These are phyloP conservation scores for Talaromyces sp. DNA, from an alignment of 2,329 filamentous ascomycete genomes.

Conservation along the genomic window DNA sequence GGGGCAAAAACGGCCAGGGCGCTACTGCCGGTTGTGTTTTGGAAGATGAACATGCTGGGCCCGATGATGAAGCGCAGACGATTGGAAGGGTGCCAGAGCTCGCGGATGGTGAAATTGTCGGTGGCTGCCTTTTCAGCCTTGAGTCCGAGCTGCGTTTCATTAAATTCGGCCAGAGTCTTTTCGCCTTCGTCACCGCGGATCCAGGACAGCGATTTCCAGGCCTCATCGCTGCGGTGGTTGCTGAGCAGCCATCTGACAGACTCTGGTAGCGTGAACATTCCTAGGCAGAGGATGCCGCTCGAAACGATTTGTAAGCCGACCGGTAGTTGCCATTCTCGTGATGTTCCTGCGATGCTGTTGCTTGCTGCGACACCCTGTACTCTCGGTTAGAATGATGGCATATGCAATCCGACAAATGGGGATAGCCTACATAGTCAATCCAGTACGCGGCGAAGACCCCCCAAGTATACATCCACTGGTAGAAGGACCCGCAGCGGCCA, in stretches of 20 bases:
- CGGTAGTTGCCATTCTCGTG: constrained; percentile 10
- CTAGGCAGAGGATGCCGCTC: not conserved
- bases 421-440: constrained; percentile 38
- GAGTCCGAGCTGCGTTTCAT: constrained; percentile 43
- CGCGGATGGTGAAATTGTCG: constrained; percentile 35
- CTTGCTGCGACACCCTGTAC: constrained; percentile 41
- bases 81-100: constrained; percentile 41
- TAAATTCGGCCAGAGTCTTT: constrained; percentile 38
- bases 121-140: constrained; percentile 36
- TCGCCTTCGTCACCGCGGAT: constrained; percentile 38
- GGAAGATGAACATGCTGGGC: constrained; percentile 41
- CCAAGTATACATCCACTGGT: constrained; percentile 43
- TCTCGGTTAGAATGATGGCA: constrained; percentile 45
- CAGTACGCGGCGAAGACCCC: constrained; percentile 46
- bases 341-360: constrained; percentile 28
- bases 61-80: constrained; percentile 36
- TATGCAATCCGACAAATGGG: constrained; percentile 12
- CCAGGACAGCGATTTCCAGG: constrained; percentile 36
- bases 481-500: constrained; percentile 43
- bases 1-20: constrained; percentile 47
- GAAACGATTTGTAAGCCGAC: not conserved
- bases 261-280: constrained; percentile 4
- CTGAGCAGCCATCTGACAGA: constrained; percentile 5
- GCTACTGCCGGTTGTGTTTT: constrained; percentile 46
- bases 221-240: constrained; percentile 3